phyloP scores from a whole-genome alignment of 768 basidiomycete genomes.

The Serendipita sp. region DNA sequence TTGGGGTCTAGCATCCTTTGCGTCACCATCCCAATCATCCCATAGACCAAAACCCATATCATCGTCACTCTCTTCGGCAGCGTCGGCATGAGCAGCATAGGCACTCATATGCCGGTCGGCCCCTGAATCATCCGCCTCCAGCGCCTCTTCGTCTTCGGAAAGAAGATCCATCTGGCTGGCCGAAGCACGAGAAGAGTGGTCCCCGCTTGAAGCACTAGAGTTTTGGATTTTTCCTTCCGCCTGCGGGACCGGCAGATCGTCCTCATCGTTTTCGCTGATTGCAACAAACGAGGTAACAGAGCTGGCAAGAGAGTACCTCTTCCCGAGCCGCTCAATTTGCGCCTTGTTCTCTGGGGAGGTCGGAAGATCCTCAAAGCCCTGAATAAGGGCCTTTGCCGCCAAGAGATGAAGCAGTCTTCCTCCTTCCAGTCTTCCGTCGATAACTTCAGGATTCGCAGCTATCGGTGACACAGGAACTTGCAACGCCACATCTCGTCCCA shows the following conservation, averaged over 20 bases:
- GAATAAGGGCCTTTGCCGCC: conserved; percentile 12
- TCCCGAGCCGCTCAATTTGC: conserved; percentile 1
- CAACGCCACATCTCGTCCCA: conserved; percentile 6
- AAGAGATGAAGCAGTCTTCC: conserved; percentile 10
- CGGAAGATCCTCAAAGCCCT: conserved; percentile 9
- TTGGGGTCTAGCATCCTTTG: no score
- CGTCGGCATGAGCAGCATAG: no score
- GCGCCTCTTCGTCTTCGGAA: not conserved
- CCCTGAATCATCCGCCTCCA: not conserved
- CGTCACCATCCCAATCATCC: no score
- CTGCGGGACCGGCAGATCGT: not conserved
- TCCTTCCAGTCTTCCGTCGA: not conserved
- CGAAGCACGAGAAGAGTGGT: not conserved
- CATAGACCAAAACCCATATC: no score
- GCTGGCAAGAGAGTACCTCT: conserved; percentile 2
- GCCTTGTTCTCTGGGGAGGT: not conserved
- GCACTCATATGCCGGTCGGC: not conserved
- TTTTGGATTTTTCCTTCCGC: not conserved
- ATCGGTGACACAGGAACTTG: conserved; percentile 7
- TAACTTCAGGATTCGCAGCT: not conserved
- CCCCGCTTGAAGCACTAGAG: not conserved
- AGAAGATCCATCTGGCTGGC: not conserved
- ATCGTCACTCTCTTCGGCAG: no score
- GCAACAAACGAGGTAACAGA: conserved; percentile 5
- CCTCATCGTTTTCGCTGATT: not conserved